These are phyloP conservation scores for Arctium minus DNA, from an alignment of 129 eudicot genomes.

Conservation along the genomic window DNA sequence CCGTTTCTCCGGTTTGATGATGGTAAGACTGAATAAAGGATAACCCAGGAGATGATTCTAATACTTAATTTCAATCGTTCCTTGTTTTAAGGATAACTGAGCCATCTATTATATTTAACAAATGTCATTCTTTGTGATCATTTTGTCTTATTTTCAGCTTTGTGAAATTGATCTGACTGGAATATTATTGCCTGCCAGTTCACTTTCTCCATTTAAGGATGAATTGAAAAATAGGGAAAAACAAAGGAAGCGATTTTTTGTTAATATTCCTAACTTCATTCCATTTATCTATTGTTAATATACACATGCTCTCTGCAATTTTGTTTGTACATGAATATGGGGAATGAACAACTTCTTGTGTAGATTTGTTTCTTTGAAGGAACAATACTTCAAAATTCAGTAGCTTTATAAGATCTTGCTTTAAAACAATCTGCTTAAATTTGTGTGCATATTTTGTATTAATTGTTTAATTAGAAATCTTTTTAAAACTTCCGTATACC, in stretches of 20 bases:
- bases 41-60: too few relatives aligned
- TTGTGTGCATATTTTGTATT: not conserved
- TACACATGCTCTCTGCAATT: not conserved
- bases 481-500: too few relatives aligned
- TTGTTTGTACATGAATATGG: not conserved
- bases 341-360: too few relatives aligned
- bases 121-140: not conserved
- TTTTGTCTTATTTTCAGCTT: slow-evolving; percentile 51
- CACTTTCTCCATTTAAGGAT: slow-evolving; percentile 81
- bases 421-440: not conserved
- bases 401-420: not conserved
- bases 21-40: too few relatives aligned
- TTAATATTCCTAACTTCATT: not conserved
- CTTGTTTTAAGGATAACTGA: not conserved
- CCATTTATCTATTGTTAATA: not conserved
- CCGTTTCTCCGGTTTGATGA: too few relatives aligned
- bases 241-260: slow-evolving; percentile 68
- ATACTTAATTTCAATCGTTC: too few relatives aligned
- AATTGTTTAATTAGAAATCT: too few relatives aligned
- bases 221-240: slow-evolving; percentile 87
- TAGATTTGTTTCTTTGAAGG: not conserved
- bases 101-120: not conserved
- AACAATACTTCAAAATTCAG: not conserved
- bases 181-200: slow-evolving; percentile 51
- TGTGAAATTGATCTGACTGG: slow-evolving; percentile 83